phyloP scores from a whole-genome alignment of 1,284 basidiomycete species.

The Sanghuangporus weigelae region DNA sequence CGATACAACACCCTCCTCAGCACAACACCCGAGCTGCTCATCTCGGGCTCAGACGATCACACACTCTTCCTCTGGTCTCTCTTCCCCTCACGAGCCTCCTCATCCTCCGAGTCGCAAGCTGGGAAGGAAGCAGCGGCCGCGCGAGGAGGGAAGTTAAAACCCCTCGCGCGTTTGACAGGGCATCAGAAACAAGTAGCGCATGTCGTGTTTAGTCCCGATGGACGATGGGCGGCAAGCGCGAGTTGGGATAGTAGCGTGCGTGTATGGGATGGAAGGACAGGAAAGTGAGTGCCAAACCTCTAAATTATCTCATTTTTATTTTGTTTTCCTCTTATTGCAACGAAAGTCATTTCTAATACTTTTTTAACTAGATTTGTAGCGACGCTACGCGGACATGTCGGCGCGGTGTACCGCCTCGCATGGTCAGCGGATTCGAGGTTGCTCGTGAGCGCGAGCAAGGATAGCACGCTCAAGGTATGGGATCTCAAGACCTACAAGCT shows the following conservation, averaged over 20 bases:
- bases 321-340: not conserved
- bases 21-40: conserved; percentile 76
- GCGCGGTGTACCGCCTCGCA: conserved; percentile 88
- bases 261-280: conserved; percentile 91
- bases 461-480: conserved; percentile 96
- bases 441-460: conserved; percentile 92
- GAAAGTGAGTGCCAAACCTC: conserved; percentile 50
- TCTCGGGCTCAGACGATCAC: conserved; percentile 93
- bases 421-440: conserved; percentile 95
- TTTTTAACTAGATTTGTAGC: conserved; percentile 61
- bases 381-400: conserved; percentile 89
- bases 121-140: conserved; percentile 30
- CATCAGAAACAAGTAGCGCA: conserved; percentile 96
- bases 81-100: conserved; percentile 42
- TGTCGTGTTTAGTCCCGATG: conserved; percentile 94
- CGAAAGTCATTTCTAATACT: not conserved
- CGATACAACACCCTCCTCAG: conserved; percentile 70
- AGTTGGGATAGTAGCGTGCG: conserved; percentile 92
- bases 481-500: conserved; percentile 94
- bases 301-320: not conserved
- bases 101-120: conserved; percentile 19
- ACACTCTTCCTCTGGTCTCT: conserved; percentile 92
- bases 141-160: conserved; percentile 66
- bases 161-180: conserved; percentile 83
- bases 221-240: conserved; percentile 85